Percentiles rank a stretch among this genome's conserved stretches.
Conservation (phyloP, 2,329 filamentous ascomycete species). For the Fusarium tricinctum region DNA sequence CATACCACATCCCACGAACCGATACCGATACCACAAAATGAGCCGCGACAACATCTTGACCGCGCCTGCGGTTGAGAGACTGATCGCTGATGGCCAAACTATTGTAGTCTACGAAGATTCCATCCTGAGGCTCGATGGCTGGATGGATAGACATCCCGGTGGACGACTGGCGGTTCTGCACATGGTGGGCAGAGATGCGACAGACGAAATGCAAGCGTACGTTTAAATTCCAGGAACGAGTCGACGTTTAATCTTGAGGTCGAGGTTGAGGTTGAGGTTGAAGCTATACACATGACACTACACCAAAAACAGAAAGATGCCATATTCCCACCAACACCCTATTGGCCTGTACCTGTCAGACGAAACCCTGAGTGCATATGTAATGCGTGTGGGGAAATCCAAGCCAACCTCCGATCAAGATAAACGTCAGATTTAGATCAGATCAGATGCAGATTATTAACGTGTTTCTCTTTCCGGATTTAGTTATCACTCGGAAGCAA, state of each 20-base stretch:
- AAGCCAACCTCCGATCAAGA: background rate
- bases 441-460: constrained; percentile 31
- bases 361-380: background rate
- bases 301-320: constrained; percentile 12
- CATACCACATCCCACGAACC: background rate
- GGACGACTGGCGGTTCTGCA: constrained; percentile 71
- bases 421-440: background rate
- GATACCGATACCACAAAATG: constrained; percentile 38
- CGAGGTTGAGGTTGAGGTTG: background rate
- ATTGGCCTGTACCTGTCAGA: constrained; percentile 29
- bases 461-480: constrained; percentile 10
- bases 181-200: constrained; percentile 59
- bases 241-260: no score
- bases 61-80: constrained; percentile 61
- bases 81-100: constrained; percentile 68
- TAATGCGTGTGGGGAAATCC: constrained; percentile 13
- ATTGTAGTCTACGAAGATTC: constrained; percentile 70
- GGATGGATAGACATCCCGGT: constrained; percentile 72
- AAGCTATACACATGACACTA: constrained; percentile 11
- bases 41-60: constrained; percentile 61
- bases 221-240: constrained; percentile 24
- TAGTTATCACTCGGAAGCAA: constrained; percentile 70
- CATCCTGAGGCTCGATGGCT: constrained; percentile 68
- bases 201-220: constrained; percentile 55
- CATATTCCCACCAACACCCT: constrained; percentile 13